Conservation (phyloP, 768 basidiomycete species). For the Suillus clintonianus region DNA sequence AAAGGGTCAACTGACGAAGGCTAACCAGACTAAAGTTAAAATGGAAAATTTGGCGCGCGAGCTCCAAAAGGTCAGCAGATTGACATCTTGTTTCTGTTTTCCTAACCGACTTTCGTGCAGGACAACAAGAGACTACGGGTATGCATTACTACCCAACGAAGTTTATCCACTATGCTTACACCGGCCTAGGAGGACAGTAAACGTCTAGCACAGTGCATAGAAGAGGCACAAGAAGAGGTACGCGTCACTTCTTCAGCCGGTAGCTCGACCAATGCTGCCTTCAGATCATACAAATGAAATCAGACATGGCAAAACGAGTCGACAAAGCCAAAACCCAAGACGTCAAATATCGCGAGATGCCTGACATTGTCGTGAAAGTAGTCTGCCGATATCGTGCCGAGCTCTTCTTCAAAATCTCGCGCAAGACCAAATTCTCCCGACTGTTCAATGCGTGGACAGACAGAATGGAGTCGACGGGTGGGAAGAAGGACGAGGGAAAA, state of each 20-base stretch:
- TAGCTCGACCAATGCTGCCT: constrained; percentile 3
- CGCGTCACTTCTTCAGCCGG: constrained; percentile 6
- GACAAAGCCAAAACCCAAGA: constrained; percentile 81
- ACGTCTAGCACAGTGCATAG: constrained; percentile 75
- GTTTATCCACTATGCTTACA: constrained; percentile 21
- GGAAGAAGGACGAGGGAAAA: constrained; percentile 47
- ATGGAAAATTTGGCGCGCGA: constrained; percentile 90
- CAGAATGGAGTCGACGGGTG: constrained; percentile 69
- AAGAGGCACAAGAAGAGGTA: constrained; percentile 86
- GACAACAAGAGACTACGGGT: constrained; percentile 90
- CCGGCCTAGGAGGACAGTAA: constrained; percentile 77
- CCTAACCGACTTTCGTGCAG: constrained; percentile 40
- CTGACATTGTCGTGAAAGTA: constrained; percentile 90
- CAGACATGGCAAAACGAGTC: constrained; percentile 75
- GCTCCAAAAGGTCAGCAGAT: constrained; percentile 71
- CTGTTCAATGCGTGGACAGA: constrained; percentile 89
- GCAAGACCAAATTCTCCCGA: constrained; percentile 83
- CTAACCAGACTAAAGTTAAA: constrained; percentile 85
- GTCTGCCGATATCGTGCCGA: constrained; percentile 88
- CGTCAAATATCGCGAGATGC: constrained; percentile 79
- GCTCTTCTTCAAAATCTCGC: constrained; percentile 90
- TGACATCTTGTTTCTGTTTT: constrained; percentile 11
- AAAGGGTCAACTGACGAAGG: constrained; percentile 83
- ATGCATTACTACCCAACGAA: constrained; percentile 25
- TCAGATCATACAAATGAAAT: constrained; percentile 80